These are phyloP conservation scores for Sequoia sempervirens DNA, from an alignment of 75 land plant genomes.

Conservation along the genomic window DNA sequence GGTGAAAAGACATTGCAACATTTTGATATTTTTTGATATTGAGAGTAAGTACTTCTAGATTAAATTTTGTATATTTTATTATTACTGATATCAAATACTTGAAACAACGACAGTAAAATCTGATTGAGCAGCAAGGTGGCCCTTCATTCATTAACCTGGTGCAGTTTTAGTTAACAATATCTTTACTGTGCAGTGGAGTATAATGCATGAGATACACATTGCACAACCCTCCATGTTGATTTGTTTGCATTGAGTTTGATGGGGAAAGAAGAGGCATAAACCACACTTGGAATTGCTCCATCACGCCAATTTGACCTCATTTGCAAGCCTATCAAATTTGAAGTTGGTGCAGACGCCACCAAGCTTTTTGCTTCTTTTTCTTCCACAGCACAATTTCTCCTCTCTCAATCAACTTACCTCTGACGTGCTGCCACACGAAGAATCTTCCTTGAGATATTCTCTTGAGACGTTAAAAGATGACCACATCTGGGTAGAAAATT, in stretches of 20 bases:
- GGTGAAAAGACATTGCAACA: too few species aligned
- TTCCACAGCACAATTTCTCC: background rate
- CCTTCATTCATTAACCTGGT: too few species aligned
- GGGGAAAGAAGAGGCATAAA: background rate
- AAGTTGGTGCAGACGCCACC: conserved; percentile 2
- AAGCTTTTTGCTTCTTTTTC: background rate
- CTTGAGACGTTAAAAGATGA: background rate
- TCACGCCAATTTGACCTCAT: background rate
- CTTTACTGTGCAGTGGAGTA: too few species aligned
- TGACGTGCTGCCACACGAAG: background rate
- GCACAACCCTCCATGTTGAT: background rate
- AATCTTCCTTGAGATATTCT: background rate
- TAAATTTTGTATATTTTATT: too few species aligned
- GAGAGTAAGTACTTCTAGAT: too few species aligned
- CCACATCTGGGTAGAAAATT: background rate
- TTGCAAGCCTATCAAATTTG: background rate
- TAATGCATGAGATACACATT: background rate
- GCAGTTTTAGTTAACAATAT: too few species aligned
- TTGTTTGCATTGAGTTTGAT: background rate
- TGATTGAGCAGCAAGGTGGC: too few species aligned
- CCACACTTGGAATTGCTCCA: background rate
- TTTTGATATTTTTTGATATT: too few species aligned
- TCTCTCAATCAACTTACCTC: background rate
- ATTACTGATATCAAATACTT: too few species aligned
- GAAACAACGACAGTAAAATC: too few species aligned